phyloP scores from a whole-genome alignment of 306 rosid species.

The Lathyrus aphaca region DNA sequence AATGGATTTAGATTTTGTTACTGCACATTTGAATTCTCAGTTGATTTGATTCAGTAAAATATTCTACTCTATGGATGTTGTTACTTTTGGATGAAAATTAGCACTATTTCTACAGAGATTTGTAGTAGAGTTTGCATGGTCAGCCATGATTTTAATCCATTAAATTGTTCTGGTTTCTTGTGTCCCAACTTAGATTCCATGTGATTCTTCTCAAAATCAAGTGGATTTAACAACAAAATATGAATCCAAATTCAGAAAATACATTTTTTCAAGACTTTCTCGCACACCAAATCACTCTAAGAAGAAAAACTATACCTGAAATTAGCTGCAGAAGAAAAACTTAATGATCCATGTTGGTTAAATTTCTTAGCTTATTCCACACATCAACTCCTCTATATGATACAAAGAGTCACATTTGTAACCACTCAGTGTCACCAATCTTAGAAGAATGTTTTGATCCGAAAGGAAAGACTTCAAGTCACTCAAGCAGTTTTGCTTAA shows the following conservation, averaged over 20 bases:
- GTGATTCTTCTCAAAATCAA: not conserved
- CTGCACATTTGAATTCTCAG: not conserved
- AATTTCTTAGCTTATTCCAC: not conserved
- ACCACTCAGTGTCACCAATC: not conserved
- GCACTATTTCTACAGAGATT: not conserved
- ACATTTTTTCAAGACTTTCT: no score
- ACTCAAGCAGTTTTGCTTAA: not conserved
- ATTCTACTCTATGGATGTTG: slow-evolving; percentile 9
- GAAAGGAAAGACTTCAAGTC: not conserved
- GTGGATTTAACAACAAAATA: not conserved
- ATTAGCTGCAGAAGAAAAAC: not conserved
- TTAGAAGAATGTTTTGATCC: not conserved
- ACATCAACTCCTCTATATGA: not conserved
- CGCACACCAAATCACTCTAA: not conserved
- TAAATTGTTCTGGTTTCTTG: not conserved
- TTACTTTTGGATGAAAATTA: not conserved
- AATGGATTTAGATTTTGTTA: slow-evolving; percentile 12
- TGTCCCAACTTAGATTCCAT: not conserved
- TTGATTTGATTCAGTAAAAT: slow-evolving; percentile 9
- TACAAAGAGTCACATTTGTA: not conserved
- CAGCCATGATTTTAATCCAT: no score
- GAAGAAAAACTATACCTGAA: not conserved
- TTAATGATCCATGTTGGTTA: not conserved
- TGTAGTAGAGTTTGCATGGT: not conserved
- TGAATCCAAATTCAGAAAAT: no score